These are phyloP conservation scores for Thalassiosira hispida DNA, from an alignment of 352 stramenopile species.

Conservation along the genomic window DNA sequence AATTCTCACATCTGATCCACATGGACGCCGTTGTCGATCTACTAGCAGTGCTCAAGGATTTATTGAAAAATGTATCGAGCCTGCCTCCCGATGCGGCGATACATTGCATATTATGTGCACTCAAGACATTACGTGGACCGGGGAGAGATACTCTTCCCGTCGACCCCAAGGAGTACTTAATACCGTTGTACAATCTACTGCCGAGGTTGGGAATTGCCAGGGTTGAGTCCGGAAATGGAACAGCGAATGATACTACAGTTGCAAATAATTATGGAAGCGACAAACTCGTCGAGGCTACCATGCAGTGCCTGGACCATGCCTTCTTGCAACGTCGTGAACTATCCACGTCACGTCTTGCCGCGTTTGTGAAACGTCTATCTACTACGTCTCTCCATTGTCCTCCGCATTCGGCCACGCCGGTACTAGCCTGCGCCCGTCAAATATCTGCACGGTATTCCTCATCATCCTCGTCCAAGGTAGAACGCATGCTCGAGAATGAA, in stretches of 20 bases:
- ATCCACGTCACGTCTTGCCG: slow-evolving; percentile 91
- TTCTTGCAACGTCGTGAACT: slow-evolving; percentile 94
- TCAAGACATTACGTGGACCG: slow-evolving; percentile 92
- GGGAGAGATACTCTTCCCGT: slow-evolving; percentile 92
- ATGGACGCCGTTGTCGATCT: slow-evolving; percentile 97
- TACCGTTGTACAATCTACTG: slow-evolving; percentile 92
- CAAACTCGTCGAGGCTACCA: slow-evolving; percentile 59
- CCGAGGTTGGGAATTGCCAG: slow-evolving; percentile 30
- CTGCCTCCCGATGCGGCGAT: slow-evolving; percentile 81
- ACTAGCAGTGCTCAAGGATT: slow-evolving; percentile 93
- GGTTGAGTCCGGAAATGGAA: slow-evolving; percentile 12
- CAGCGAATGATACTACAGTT: background rate
- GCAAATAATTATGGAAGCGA: slow-evolving; percentile 65
- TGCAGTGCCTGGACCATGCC: slow-evolving; percentile 92
- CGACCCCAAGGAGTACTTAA: slow-evolving; percentile 96
- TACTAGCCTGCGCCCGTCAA: slow-evolving; percentile 89
- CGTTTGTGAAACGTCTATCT: slow-evolving; percentile 93
- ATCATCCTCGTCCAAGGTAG: slow-evolving; percentile 79
- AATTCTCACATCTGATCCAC: slow-evolving; percentile 97
- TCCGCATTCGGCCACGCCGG: slow-evolving; percentile 87
- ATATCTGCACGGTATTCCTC: slow-evolving; percentile 90
- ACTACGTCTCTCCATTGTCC: slow-evolving; percentile 89
- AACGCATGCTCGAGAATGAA: slow-evolving; percentile 95
- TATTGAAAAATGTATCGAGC: slow-evolving; percentile 87
- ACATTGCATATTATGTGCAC: slow-evolving; percentile 91